Base-by-base conservation (phyloP, 805 yeast species). In the Schizosaccharomyces octosporus region DNA sequence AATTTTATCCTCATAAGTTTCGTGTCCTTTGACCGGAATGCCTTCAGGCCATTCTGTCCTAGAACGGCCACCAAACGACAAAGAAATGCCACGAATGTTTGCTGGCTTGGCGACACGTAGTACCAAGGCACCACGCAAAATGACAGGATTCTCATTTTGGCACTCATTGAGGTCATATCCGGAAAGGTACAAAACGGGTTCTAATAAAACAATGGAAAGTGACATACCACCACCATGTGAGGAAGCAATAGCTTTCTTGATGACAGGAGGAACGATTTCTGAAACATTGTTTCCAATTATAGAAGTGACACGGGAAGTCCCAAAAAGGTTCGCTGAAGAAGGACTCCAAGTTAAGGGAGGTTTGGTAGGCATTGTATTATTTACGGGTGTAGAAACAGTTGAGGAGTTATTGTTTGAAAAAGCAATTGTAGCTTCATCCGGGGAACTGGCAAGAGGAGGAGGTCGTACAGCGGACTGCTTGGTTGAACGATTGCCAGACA, bases 31-130 rank as follows among this genome's bases (percentile, higher is more conserved):
- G 0, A 97, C 96, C 0, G 97, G 97, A 21, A 90, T 89, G 19
- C 98, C 98, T 68, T 93, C 97, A 2, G 97, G 97, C 96, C 97
- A 89, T 64, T 89, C 95, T 0, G 96, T 89, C 65, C 85, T 77
- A 45, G 85, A 79, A 1, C 70, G 68, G 0, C 96, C 97, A 61
- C 76, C 76, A 66, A 89, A 81, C 1, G 76, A 73, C 59, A 89
- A 73, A 4, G 73, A 69, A 13, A 89, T 79, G 21, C 78, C 69
- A 70, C 84, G 86, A 63, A 89, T 73, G 69, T 82, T 85, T 36
- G 83, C 76, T 0, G 90, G 83, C 67, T 87, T 87, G 58, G 81
- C 66, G 5, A 89, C 78, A 59, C 89, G 75, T 2, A 89, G 64
- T 59, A 83, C 78, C 21, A 89, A 72, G 36, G 88, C 80, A 1